phyloP scores from a whole-genome alignment of 208 protist species.

The Strigomonas culicis region DNA sequence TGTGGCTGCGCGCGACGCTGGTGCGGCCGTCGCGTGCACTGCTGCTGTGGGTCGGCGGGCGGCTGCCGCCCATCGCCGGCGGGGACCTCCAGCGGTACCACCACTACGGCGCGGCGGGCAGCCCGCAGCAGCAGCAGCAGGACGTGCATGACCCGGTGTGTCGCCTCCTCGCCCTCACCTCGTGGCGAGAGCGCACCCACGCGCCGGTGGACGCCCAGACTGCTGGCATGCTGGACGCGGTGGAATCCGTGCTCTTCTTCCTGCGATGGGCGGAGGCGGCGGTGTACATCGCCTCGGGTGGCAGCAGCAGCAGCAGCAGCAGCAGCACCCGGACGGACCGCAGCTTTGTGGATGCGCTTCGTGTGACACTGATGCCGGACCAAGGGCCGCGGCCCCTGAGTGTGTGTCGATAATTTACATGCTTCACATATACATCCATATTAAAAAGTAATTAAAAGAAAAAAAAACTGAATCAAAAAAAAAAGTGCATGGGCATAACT shows the following conservation, averaged over 20 bases:
- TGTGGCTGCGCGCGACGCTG: conserved; percentile 33
- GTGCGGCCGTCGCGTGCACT: conserved; percentile 19
- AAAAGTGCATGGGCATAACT: too few species aligned
- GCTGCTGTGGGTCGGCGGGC: conserved; percentile 30
- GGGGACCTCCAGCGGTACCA: conserved; percentile 1
- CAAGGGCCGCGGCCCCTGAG: too few species aligned
- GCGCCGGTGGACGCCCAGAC: background rate
- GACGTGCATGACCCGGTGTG: too few species aligned
- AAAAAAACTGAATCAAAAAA: background rate
- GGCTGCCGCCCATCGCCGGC: background rate
- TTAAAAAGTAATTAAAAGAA: background rate
- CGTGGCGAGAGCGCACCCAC: background rate
- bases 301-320: background rate
- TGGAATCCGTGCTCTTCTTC: too few species aligned
- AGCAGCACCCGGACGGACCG: background rate
- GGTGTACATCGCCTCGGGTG: too few species aligned
- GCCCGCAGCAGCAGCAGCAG: too few species aligned
- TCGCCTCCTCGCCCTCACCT: background rate
- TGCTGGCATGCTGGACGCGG: too few species aligned
- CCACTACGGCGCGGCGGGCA: too few species aligned
- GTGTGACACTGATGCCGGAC: background rate
- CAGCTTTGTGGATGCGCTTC: background rate
- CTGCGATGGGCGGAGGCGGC: too few species aligned
- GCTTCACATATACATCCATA: background rate
- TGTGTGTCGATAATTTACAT: background rate